Evolutionary conservation across 2,329 filamentous ascomycete species (phyloP), one percentile per base, ranked within the genome.

Genomic region (Aureobasidium sp.): DNA sequence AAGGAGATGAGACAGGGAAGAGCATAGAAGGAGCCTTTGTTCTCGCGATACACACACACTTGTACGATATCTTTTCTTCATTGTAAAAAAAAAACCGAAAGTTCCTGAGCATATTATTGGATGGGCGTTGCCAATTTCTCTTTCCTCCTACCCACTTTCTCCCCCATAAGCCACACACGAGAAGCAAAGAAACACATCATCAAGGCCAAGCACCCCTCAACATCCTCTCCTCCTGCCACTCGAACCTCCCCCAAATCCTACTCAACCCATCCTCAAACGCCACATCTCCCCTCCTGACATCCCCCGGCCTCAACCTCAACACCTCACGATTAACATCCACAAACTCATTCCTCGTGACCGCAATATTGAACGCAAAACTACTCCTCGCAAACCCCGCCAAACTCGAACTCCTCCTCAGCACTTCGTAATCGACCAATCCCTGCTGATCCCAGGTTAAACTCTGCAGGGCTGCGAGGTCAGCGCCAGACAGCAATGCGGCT

Each of bases 371-470:
- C 15, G 74, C 74, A 57, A 80, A 79, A 61, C 70, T 74, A 60
- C 75, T 78, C 66, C 74, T 74, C 9, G 75, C 73, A 10, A 76
- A 69, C 0, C 79, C 79, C 0, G 73, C 73, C 61, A 81, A 75
- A 19, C 74, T 67, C 11, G 72, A 74, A 21, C 75, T 74, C 27
- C 76, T 70, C 54, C 75, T 68, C 64, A 81, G 68, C 4, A 82
- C 74, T 64, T 81, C 77, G 67, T 77, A 81, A 66, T 82, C 79
- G 7, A 81, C 74, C 21, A 81, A 68, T 3, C 74, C 75, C 60
- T 77, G 75, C 68, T 81, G 79, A 66, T 81, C 78, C 74, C 75
- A 79, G 21, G 68, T 74, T 38, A 81, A 66, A 21, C 61, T 61
- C 13, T 69, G 60, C 5, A 81, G 69, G 10, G 62, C 63, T 19